phyloP scores from a whole-genome alignment of 768 basidiomycete genomes.

The Hirschioporus abietinus region DNA sequence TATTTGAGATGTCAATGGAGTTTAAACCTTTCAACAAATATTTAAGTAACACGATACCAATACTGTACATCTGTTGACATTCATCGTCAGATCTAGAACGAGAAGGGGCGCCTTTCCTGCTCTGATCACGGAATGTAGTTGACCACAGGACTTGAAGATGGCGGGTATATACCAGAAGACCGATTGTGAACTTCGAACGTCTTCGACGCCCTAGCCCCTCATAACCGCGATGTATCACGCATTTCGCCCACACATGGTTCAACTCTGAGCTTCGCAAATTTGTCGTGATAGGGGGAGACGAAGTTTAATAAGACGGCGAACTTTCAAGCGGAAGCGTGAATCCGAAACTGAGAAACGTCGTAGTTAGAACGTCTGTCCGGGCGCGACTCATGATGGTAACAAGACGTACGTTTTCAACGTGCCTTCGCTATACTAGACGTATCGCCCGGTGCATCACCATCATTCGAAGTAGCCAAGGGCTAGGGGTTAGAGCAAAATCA shows the following conservation, averaged over 20 bases:
- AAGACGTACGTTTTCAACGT: neutral
- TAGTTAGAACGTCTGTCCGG: neutral
- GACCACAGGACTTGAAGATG: neutral
- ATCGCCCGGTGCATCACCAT: neutral
- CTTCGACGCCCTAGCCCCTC: neutral
- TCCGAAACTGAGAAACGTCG: neutral
- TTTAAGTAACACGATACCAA: too few species aligned
- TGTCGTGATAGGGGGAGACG: neutral
- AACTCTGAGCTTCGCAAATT: neutral
- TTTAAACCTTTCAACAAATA: too few species aligned
- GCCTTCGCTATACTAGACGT: neutral
- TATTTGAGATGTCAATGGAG: too few species aligned
- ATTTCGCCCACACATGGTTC: neutral
- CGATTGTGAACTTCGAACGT: neutral
- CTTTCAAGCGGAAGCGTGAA: neutral
- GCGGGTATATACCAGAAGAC: neutral
- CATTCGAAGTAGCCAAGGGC: neutral
- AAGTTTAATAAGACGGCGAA: neutral
- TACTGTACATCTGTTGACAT: too few species aligned
- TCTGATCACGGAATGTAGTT: neutral
- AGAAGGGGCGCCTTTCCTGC: neutral
- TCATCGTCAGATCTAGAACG: neutral
- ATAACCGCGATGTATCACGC: neutral
- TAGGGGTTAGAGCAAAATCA: neutral
- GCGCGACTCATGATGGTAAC: neutral